Percentiles rank a stretch among this genome's conserved stretches.
Evolutionary conservation across 345 rosid genomes (phyloP).

Genomic region (Salix brachista): DNA sequence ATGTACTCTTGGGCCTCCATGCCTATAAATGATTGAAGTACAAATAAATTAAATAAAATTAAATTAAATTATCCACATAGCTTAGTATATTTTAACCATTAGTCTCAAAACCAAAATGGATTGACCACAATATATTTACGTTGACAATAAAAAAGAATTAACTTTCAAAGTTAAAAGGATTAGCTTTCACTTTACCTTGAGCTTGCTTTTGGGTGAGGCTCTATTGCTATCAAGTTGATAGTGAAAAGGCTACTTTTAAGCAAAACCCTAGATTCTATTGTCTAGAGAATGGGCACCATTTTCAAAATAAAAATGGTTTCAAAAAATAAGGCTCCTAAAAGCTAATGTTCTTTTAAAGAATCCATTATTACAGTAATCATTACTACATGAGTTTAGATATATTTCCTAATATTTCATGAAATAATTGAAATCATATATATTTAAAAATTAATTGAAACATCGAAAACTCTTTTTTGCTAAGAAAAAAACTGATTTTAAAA

Average conservation of each 20-base stretch:
- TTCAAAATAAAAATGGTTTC: background rate
- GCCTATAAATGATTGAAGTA: background rate
- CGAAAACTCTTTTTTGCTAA: too few species aligned
- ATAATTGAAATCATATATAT: too few species aligned
- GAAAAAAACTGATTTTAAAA: too few species aligned
- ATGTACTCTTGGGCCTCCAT: background rate
- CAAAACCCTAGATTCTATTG: conserved; percentile 9
- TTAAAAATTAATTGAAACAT: too few species aligned
- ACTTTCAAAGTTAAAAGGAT: background rate
- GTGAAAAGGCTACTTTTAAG: conserved; percentile 13
- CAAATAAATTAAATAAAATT: background rate
- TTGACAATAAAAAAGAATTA: background rate
- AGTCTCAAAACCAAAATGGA: background rate
- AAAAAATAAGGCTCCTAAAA: conserved; percentile 1
- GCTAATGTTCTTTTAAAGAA: background rate
- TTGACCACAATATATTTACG: background rate
- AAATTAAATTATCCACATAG: background rate
- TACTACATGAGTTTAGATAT: background rate
- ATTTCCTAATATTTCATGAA: too few species aligned
- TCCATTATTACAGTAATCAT: background rate
- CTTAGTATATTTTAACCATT: too few species aligned
- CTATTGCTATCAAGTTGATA: background rate
- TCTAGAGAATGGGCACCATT: conserved; percentile 1
- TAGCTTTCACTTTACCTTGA: background rate
- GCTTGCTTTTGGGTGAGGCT: background rate